Evolutionary conservation across 2,329 filamentous ascomycete genomes (phyloP).

Genomic region (Periconia macrospinosa): DNA sequence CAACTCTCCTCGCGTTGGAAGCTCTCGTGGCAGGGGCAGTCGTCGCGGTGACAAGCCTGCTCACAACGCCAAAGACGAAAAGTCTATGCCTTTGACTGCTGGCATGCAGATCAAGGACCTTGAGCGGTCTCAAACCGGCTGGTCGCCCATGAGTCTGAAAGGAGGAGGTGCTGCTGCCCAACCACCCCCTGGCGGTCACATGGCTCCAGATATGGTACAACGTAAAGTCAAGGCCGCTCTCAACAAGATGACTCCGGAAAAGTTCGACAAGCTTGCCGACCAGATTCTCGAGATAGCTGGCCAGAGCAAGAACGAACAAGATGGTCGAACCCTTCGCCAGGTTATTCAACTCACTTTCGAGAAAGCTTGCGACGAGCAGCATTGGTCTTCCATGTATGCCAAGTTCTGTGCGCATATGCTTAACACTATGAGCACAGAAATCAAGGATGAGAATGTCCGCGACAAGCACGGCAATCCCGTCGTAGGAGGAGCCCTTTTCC

Average conservation of each 20-base stretch:
- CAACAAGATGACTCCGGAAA: slow-evolving; percentile 99
- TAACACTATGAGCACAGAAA: slow-evolving; percentile 90
- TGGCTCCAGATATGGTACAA: slow-evolving; percentile 92
- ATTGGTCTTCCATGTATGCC: slow-evolving; percentile 99
- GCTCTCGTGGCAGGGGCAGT: slow-evolving; percentile 65
- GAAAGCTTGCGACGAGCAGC: slow-evolving; percentile 96
- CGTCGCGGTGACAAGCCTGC: slow-evolving; percentile 56
- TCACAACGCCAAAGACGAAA: slow-evolving; percentile 58
- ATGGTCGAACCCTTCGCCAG: slow-evolving; percentile 92
- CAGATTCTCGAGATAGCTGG: slow-evolving; percentile 91
- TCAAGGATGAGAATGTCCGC: slow-evolving; percentile 91
- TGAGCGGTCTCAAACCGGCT: slow-evolving; percentile 70
- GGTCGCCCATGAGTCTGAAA: slow-evolving; percentile 73
- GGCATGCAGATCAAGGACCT: slow-evolving; percentile 82
- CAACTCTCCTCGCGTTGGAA: slow-evolving; percentile 71
- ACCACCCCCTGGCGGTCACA: slow-evolving; percentile 45
- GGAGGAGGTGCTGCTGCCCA: slow-evolving; percentile 40
- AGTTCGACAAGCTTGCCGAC: slow-evolving; percentile 93
- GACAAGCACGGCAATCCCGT: slow-evolving; percentile 89
- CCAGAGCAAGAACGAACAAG: slow-evolving; percentile 92
- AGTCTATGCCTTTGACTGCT: slow-evolving; percentile 89
- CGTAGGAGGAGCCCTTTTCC: slow-evolving; percentile 90
- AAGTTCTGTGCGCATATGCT: slow-evolving; percentile 71
- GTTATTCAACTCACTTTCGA: slow-evolving; percentile 99
- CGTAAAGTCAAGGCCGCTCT: slow-evolving; percentile 97